phyloP scores from a whole-genome alignment of 2,329 filamentous ascomycete species.

The Trichoderma sp. region DNA sequence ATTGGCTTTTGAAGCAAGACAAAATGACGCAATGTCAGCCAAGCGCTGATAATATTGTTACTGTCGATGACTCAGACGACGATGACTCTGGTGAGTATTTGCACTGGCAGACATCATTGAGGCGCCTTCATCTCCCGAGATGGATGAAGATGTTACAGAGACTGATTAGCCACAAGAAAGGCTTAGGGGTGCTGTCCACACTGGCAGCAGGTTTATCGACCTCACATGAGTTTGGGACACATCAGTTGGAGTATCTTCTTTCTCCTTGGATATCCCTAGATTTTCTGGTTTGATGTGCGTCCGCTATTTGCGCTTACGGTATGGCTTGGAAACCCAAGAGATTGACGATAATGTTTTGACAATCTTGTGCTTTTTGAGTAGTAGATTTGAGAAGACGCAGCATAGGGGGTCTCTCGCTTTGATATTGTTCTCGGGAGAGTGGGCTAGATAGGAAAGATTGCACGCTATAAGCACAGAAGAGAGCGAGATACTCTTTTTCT shows the following conservation, averaged over 20 bases:
- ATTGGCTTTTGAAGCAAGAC: constrained; percentile 46
- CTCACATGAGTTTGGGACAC: neutral
- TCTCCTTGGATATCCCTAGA: neutral
- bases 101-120: constrained; percentile 9
- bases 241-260: neutral
- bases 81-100: constrained; percentile 24
- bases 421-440: neutral
- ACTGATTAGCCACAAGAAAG: neutral
- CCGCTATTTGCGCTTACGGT: neutral
- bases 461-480: too few relatives aligned
- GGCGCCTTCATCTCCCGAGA: constrained; percentile 23
- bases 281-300: neutral
- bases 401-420: neutral
- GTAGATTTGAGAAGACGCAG: neutral
- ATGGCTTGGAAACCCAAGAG: neutral
- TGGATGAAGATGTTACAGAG: constrained; percentile 24
- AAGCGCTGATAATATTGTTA: constrained; percentile 24
- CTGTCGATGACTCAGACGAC: constrained; percentile 27
- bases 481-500: neutral
- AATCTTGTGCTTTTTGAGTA: neutral
- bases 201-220: neutral
- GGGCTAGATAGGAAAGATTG: neutral
- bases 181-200: neutral
- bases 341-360: neutral
- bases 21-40: constrained; percentile 28